Conservation (phyloP, 1,284 basidiomycete genomes). For the Leucoagaricus sp. region DNA sequence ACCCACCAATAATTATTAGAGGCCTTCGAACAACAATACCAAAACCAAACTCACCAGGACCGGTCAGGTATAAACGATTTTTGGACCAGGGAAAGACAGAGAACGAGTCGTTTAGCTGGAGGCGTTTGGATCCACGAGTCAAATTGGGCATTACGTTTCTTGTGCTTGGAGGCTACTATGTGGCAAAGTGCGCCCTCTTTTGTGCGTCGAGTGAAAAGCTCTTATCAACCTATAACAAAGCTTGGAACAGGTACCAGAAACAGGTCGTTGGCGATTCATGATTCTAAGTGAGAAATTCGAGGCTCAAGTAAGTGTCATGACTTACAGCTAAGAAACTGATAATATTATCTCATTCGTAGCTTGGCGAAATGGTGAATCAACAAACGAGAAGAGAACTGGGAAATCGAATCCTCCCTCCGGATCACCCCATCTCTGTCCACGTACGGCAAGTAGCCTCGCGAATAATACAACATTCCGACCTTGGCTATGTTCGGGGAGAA, state of each 20-base stretch:
- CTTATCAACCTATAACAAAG: slow-evolving; percentile 37
- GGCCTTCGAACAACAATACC: not conserved
- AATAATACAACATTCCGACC: slow-evolving; percentile 74
- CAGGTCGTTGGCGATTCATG: slow-evolving; percentile 86
- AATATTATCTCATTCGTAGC: slow-evolving; percentile 27
- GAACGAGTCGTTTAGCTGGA: not conserved
- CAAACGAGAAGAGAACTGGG: slow-evolving; percentile 58
- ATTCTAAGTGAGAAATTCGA: slow-evolving; percentile 66
- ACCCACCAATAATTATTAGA: not conserved
- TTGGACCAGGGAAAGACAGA: not conserved
- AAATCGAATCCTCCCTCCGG: slow-evolving; percentile 62
- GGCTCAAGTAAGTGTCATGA: slow-evolving; percentile 46
- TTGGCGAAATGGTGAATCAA: slow-evolving; percentile 52
- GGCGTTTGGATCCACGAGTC: slow-evolving; percentile 16
- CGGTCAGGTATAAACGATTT: slow-evolving; percentile 10
- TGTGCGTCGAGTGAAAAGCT: not conserved
- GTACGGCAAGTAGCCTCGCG: slow-evolving; percentile 71
- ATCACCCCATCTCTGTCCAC: slow-evolving; percentile 66
- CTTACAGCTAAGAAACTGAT: too few relatives aligned
- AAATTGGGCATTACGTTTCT: slow-evolving; percentile 11
- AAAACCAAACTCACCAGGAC: not conserved
- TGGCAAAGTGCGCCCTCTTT: slow-evolving; percentile 51
- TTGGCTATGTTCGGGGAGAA: slow-evolving; percentile 60
- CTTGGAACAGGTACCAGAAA: slow-evolving; percentile 80
- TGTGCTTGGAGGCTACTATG: slow-evolving; percentile 53